phyloP scores from a whole-genome alignment of 495 filamentous ascomycete genomes.

The Corynascus novoguineensis region DNA sequence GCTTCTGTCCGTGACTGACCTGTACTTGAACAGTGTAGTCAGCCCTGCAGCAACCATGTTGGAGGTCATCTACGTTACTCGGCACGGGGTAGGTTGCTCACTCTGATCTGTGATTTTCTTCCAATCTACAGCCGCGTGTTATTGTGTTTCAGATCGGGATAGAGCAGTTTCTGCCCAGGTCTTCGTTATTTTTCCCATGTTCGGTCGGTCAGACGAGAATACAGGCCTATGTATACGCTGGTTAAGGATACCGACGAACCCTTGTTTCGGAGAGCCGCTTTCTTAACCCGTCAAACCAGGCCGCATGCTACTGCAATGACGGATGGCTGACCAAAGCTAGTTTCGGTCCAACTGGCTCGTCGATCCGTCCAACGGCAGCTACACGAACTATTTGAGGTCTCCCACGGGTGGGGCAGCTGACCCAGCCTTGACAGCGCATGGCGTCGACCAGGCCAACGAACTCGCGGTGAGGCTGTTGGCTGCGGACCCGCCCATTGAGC shows the following conservation, averaged over 20 bases:
- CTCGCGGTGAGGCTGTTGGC: conserved; percentile 60
- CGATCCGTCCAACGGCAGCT: conserved; percentile 68
- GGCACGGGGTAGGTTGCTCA: conserved; percentile 68
- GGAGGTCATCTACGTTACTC: conserved; percentile 77
- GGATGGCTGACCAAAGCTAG: conserved; percentile 39
- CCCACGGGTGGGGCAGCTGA: conserved; percentile 84
- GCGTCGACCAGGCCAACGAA: conserved; percentile 76
- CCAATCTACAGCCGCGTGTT: neutral
- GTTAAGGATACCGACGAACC: neutral
- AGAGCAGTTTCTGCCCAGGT: neutral
- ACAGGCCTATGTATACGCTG: neutral
- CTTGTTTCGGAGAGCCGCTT: neutral
- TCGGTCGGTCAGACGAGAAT: neutral
- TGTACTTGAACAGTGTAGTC: too few relatives aligned
- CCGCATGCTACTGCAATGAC: neutral
- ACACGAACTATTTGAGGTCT: conserved; percentile 59
- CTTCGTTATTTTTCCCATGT: neutral
- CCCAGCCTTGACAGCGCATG: conserved; percentile 79
- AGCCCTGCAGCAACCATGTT: conserved; percentile 34
- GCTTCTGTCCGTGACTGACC: too few relatives aligned
- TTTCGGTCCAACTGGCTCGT: conserved; percentile 88
- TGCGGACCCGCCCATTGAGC: conserved; percentile 60
- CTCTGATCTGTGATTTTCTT: neutral
- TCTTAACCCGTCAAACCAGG: neutral
- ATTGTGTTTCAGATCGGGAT: conserved; percentile 6